phyloP scores from a whole-genome alignment of 139 green algal genomes.

The Raphidocelis subcapitata region DNA sequence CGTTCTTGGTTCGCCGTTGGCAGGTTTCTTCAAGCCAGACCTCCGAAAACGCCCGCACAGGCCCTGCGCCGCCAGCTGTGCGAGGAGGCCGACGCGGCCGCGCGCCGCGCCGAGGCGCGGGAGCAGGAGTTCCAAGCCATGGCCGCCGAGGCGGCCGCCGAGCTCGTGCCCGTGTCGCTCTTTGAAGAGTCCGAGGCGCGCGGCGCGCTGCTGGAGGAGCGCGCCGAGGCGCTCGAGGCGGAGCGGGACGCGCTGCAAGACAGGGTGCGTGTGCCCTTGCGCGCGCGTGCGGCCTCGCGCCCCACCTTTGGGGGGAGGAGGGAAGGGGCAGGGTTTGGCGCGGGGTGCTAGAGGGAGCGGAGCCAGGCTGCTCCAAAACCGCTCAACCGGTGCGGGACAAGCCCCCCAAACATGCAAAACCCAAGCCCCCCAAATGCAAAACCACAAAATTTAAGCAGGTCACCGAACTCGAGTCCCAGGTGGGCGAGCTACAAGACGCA shows the following conservation, averaged over 20 bases:
- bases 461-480: conserved; percentile 20
- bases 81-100: conserved; percentile 19
- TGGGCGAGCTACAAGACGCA: conserved; percentile 42
- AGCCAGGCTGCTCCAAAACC: too few relatives aligned
- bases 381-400: too few relatives aligned
- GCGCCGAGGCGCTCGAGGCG: conserved; percentile 18
- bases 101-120: not conserved
- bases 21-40: too few relatives aligned
- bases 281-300: not conserved
- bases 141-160: not conserved
- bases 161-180: not conserved
- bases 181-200: not conserved
- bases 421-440: too few relatives aligned
- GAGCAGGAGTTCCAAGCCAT: conserved; percentile 4
- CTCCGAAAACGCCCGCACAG: too few relatives aligned
- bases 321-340: too few relatives aligned
- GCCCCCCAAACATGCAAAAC: too few relatives aligned
- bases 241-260: conserved; percentile 17
- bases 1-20: too few relatives aligned
- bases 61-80: conserved; percentile 19
- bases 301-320: too few relatives aligned
- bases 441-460: conserved; percentile 17
- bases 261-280: conserved; percentile 7
- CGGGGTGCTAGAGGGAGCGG: too few relatives aligned
- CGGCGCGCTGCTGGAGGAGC: conserved; percentile 15